These are phyloP conservation scores for Friedmanniomyces simplex DNA, from an alignment of 495 filamentous ascomycete genomes.

Conservation along the genomic window DNA sequence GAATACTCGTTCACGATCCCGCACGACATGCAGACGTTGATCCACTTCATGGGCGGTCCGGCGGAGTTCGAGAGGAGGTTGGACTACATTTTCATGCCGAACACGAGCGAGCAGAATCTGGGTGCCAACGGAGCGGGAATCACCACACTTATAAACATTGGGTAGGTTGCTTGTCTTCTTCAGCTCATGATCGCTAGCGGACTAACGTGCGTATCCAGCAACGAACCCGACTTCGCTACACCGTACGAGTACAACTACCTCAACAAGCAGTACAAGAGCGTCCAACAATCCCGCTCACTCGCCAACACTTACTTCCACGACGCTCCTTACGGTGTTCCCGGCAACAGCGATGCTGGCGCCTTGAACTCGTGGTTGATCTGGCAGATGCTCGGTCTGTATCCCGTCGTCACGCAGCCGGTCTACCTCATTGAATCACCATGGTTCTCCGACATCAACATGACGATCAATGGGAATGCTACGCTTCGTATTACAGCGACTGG, in stretches of 20 bases:
- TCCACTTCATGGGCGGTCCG: slow-evolving; percentile 30
- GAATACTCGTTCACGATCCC: slow-evolving; percentile 30
- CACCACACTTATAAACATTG: slow-evolving; percentile 29
- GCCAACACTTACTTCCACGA: slow-evolving; percentile 28
- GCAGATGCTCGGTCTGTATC: slow-evolving; percentile 32
- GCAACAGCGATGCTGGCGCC: slow-evolving; percentile 32
- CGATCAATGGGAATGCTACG: slow-evolving; percentile 22
- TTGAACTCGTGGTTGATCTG: slow-evolving; percentile 30
- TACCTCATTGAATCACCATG: slow-evolving; percentile 29
- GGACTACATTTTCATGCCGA: slow-evolving; percentile 29
- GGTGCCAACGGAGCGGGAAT: slow-evolving; percentile 28
- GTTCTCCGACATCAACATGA: slow-evolving; percentile 30
- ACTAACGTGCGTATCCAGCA: slow-evolving; percentile 5
- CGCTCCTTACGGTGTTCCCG: slow-evolving; percentile 26
- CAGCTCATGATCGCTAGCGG: neutral
- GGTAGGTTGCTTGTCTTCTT: slow-evolving; percentile 7
- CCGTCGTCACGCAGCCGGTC: slow-evolving; percentile 28
- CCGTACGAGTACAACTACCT: slow-evolving; percentile 33
- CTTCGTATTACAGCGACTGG: slow-evolving; percentile 26
- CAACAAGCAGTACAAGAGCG: slow-evolving; percentile 28
- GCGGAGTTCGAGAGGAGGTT: slow-evolving; percentile 26
- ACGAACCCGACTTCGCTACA: slow-evolving; percentile 31
- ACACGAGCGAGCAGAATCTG: slow-evolving; percentile 24
- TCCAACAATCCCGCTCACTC: slow-evolving; percentile 20
- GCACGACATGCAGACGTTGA: slow-evolving; percentile 29